Conservation (phyloP, 31 red algal species). For the Endocladia muricata region DNA sequence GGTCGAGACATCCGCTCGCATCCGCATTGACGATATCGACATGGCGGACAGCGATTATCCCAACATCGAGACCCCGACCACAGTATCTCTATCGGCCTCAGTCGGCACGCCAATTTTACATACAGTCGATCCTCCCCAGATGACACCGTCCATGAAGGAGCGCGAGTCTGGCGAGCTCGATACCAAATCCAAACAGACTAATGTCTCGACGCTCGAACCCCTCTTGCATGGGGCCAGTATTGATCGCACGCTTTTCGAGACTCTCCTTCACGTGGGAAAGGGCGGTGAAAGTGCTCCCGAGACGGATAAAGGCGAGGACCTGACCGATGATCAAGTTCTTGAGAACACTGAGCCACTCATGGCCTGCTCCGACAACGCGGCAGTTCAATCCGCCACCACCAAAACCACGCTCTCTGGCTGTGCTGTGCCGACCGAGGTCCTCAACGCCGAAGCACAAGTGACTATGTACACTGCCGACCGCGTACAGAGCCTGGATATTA, state of each 20-base stretch:
- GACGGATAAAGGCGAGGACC: background rate
- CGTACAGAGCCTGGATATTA: constrained; percentile 35
- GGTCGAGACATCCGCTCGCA: background rate
- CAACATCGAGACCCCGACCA: background rate
- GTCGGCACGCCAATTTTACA: constrained; percentile 2
- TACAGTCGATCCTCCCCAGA: constrained; percentile 8
- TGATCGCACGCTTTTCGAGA: constrained; percentile 7
- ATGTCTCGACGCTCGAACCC: background rate
- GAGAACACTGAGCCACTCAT: constrained; percentile 8
- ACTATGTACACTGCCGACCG: constrained; percentile 33
- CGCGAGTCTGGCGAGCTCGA: constrained; percentile 11
- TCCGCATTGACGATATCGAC: background rate
- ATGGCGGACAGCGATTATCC: background rate
- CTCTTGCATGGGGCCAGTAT: constrained; percentile 8
- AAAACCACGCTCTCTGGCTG: background rate
- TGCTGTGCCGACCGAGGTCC: constrained; percentile 13
- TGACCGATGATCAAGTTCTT: background rate
- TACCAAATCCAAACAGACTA: constrained; percentile 5
- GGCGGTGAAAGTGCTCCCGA: constrained; percentile 17
- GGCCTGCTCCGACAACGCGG: background rate
- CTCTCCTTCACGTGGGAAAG: constrained; percentile 11
- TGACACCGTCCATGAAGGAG: constrained; percentile 24
- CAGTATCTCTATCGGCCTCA: constrained; percentile 15
- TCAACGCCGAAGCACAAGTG: constrained; percentile 35
- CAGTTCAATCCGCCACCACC: background rate